Base-by-base conservation (phyloP, 2,329 filamentous ascomycete species). In the Dendrostoma leiphaemia region DNA sequence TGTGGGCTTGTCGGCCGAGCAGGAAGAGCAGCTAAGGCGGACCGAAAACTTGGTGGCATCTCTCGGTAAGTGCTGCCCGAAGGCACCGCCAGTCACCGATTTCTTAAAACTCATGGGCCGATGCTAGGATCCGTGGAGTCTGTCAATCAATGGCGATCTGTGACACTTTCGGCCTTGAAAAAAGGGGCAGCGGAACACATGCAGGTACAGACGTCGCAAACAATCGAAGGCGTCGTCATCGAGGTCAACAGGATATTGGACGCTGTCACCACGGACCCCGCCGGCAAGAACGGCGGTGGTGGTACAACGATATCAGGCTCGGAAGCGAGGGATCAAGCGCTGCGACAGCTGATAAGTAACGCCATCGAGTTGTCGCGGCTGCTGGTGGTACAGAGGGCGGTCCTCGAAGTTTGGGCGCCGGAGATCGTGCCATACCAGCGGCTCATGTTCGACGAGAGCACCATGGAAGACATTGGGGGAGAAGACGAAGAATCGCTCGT, bases 381-480 rank as follows among this genome's bases (percentile, higher is more conserved):
- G 28, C 71, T 86, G 40, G 75, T 75, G 24, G 77, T 80, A 29
- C 83, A 86, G 62, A 83, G 81, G 62, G 83, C 83, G 48, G 72
- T 78, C 12, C 79, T 86, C 61, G 72, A 71, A 19, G 73, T 84
- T 26, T 69, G 73, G 56, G 83, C 85, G 79, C 82, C 82, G 21
- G 67, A 69, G 34, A 70, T 81, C 23, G 63, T 75, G 54, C 75
- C 79, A 4, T 77, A 83, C 62, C 80, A 84, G 63, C 71, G 69
- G 54, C 72, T 76, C 3, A 65, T 78, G 47, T 89, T 88, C 63
- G 81, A 87, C 61, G 55, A 72, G 1, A 71, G 74, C 24, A 79
- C 71, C 3, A 89, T 89, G 85, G 85, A 88, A 61, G 84, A 88
- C 61, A 75, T 86, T 43, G 80, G 83, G 32, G 83, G 82, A 15